Conservation (phyloP, 495 filamentous ascomycete genomes). For the Eremomyces bilateralis region DNA sequence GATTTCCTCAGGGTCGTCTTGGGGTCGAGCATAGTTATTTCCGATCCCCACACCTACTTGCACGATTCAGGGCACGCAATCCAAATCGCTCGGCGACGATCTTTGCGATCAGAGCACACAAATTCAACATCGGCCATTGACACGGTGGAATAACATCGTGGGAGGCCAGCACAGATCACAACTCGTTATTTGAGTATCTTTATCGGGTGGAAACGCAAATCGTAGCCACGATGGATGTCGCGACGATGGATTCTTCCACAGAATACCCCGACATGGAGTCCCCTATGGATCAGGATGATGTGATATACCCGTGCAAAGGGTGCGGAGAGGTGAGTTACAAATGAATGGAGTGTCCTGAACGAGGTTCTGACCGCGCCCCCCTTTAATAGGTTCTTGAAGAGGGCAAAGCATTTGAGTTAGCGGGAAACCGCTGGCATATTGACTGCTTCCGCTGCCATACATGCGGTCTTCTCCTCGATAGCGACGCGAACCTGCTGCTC, state of each 20-base stretch:
- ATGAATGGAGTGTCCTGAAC: slow-evolving; percentile 3
- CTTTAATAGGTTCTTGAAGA: slow-evolving; percentile 70
- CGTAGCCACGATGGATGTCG: neutral
- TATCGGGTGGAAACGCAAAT: no score
- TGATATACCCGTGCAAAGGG: slow-evolving; percentile 81
- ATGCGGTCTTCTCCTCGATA: slow-evolving; percentile 86
- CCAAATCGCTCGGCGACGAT: no score
- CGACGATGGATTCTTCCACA: slow-evolving; percentile 33
- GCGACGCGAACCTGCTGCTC: slow-evolving; percentile 90
- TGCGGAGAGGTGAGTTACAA: slow-evolving; percentile 62
- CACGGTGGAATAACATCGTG: no score
- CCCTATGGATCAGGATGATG: slow-evolving; percentile 72
- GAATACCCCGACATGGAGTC: slow-evolving; percentile 51
- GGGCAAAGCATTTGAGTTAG: slow-evolving; percentile 94
- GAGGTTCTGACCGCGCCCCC: slow-evolving; percentile 1
- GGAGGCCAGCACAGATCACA: no score
- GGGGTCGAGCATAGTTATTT: no score
- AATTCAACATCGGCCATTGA: no score
- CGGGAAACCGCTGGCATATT: slow-evolving; percentile 97
- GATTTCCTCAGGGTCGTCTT: no score
- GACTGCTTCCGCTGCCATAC: slow-evolving; percentile 98
- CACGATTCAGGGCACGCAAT: no score
- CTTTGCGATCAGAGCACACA: no score
- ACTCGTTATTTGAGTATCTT: no score
- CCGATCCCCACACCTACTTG: no score